Evolutionary conservation across 2,329 filamentous ascomycete species (phyloP).

Genomic region (Incumbomyces lentus): DNA sequence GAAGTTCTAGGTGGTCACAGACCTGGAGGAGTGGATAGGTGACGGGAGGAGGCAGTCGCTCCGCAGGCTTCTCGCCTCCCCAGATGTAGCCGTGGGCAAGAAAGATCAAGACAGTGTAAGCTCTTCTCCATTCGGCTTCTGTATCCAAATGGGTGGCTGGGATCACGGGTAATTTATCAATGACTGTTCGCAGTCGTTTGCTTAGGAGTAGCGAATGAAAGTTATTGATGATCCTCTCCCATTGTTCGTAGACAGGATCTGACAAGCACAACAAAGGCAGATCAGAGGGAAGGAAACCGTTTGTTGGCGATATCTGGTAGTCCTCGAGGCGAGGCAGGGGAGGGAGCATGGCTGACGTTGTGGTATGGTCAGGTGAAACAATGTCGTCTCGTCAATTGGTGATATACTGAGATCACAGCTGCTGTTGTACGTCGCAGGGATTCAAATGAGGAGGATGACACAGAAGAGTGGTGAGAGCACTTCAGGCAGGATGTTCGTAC

Average conservation of each 20-base stretch:
- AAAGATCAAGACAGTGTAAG: slow-evolving; percentile 69
- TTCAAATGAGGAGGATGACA: too few species aligned
- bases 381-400: not conserved
- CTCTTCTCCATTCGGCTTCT: slow-evolving; percentile 82
- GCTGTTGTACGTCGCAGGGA: too few species aligned
- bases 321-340: slow-evolving; percentile 50
- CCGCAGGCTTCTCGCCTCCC: slow-evolving; percentile 65
- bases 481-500: too few species aligned
- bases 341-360: slow-evolving; percentile 32
- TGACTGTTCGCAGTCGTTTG: slow-evolving; percentile 66
- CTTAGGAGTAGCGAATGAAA: slow-evolving; percentile 79
- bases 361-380: not conserved
- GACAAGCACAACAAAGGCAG: slow-evolving; percentile 70
- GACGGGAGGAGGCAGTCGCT: slow-evolving; percentile 68
- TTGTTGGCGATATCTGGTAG: slow-evolving; percentile 55
- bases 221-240: slow-evolving; percentile 79
- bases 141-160: slow-evolving; percentile 71
- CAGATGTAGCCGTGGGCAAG: slow-evolving; percentile 81
- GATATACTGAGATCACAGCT: too few species aligned
- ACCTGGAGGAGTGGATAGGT: slow-evolving; percentile 72
- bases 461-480: too few species aligned
- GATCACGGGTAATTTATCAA: slow-evolving; percentile 73
- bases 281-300: slow-evolving; percentile 80
- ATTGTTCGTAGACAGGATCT: slow-evolving; percentile 86
- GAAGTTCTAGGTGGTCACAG: slow-evolving; percentile 69